Base-by-base conservation (phyloP, 352 stramenopile genomes). In the Phytophthora podocarpi region DNA sequence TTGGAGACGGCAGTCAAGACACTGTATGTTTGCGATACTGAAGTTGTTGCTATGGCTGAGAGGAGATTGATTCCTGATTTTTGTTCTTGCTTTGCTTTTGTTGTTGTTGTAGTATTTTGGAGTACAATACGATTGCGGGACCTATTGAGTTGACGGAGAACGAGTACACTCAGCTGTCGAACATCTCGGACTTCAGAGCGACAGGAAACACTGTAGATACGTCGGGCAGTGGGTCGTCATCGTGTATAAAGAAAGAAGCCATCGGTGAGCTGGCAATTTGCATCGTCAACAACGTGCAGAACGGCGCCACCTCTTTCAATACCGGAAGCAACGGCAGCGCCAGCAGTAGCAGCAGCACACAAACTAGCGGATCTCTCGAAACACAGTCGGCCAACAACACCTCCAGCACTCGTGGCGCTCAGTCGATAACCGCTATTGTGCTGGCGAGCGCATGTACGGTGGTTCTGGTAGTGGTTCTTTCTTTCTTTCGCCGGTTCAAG, bases 401-500 rank as follows among this genome's bases (percentile, higher is more conserved):
- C 5, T 37, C 21, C 16, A 52, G 21, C 16, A 35, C 52, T 45
- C 46, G 34, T 15, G 34, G 34, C n/a, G 24, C 34, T 13, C 1
- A 63, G 13, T 60, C 67, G 9, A 50, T 55, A 5, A 71, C 52
- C 3, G 52, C 43, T 15, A 80, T 80, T 55, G 52, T 63, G 3
- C 28, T 77, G 10, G 51, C 36, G 5, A 61, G 51, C 30, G 59
- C 54, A 3, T 74, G 64, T 13, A 67, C 51, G 2, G 52, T 72
- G 24, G 60, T 72, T 24, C 2, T 80, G 11, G 59, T 77, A 15
- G 64, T 77, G 18, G 59, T 70, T 9, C n/a, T 67, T 15, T 59
- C 67, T 13, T 72, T 80, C 48, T 80, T 80, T 52, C 63, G 63
- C 60, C 61, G 58, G 10, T 75, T 80, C 36, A 80, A 72, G 50